Percentiles rank a stretch among this genome's conserved stretches.
Conservation (phyloP, 202 grass and related monocot species). For the Brachypodium distachyon region DNA sequence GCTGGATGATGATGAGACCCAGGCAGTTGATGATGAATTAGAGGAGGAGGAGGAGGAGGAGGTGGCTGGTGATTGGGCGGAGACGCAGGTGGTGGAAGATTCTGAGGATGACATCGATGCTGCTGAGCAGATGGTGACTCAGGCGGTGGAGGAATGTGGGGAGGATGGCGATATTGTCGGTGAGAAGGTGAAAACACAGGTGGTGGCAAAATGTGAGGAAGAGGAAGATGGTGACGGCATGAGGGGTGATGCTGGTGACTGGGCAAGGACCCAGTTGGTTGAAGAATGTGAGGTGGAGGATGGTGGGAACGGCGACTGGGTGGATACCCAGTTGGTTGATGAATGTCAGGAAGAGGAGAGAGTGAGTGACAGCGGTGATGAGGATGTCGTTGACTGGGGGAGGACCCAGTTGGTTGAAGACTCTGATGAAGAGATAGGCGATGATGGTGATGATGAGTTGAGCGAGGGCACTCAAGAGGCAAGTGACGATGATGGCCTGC, state of each 20-base stretch:
- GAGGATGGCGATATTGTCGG: neutral
- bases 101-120: neutral
- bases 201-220: neutral
- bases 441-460: neutral
- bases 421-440: constrained; percentile 20
- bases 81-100: constrained; percentile 51
- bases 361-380: neutral
- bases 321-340: constrained; percentile 26
- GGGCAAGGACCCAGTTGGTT: neutral
- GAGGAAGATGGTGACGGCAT: neutral
- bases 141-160: neutral
- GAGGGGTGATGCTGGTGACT: neutral
- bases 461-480: constrained; percentile 22
- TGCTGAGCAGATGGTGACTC: constrained; percentile 9
- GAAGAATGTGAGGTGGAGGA: neutral
- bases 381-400: neutral
- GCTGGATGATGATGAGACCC: constrained; percentile 24
- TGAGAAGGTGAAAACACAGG: neutral
- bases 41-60: constrained; percentile 27
- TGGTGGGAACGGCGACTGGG: neutral
- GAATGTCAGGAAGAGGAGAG: constrained; percentile 15
- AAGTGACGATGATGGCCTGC: constrained; percentile 14
- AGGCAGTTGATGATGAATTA: constrained; percentile 12
- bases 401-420: constrained; percentile 36
- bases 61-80: constrained; percentile 14